Percentiles rank a stretch among this genome's conserved stretches.
phyloP scores from a whole-genome alignment of 805 yeast species.

The Wickerhamiella occidentalis region DNA sequence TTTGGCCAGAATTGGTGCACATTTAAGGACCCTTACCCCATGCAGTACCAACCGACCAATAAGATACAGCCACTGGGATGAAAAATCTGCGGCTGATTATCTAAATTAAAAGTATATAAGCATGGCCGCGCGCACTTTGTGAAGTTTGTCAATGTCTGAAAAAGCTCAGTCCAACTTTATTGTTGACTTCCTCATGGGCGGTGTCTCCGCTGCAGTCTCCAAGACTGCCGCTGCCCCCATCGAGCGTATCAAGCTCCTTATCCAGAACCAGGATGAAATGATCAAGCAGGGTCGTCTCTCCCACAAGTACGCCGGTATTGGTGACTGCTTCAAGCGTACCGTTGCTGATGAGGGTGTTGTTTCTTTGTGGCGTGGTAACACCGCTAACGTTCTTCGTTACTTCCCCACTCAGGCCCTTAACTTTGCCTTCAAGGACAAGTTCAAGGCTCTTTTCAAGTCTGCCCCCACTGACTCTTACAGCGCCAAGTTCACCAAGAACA shows the following conservation, averaged over 20 bases:
- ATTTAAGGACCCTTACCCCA: not conserved
- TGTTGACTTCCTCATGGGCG: constrained; percentile 83
- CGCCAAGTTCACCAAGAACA: constrained; percentile 85
- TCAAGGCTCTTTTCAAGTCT: constrained; percentile 86
- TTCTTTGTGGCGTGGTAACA: constrained; percentile 97
- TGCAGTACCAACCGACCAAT: constrained; percentile 4
- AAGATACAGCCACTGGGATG: not conserved
- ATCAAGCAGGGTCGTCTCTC: constrained; percentile 88
- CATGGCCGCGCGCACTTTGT: not conserved
- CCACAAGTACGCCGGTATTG: constrained; percentile 73
- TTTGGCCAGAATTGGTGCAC: not conserved
- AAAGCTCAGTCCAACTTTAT: constrained; percentile 22
- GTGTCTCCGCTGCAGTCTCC: constrained; percentile 94
- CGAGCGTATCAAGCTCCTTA: constrained; percentile 85
- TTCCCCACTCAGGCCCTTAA: constrained; percentile 96
- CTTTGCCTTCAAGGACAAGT: constrained; percentile 93
- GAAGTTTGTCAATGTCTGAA: constrained; percentile 10
- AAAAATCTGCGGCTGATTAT: constrained; percentile 12
- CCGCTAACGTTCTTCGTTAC: constrained; percentile 92
- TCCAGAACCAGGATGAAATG: constrained; percentile 95
- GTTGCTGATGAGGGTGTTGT: constrained; percentile 78
- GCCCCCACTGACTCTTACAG: constrained; percentile 79
- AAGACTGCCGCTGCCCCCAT: constrained; percentile 94
- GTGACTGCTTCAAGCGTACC: constrained; percentile 85
- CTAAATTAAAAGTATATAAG: constrained; percentile 10